phyloP scores from a whole-genome alignment of 768 basidiomycete genomes.

The Strobilomyces confusus region DNA sequence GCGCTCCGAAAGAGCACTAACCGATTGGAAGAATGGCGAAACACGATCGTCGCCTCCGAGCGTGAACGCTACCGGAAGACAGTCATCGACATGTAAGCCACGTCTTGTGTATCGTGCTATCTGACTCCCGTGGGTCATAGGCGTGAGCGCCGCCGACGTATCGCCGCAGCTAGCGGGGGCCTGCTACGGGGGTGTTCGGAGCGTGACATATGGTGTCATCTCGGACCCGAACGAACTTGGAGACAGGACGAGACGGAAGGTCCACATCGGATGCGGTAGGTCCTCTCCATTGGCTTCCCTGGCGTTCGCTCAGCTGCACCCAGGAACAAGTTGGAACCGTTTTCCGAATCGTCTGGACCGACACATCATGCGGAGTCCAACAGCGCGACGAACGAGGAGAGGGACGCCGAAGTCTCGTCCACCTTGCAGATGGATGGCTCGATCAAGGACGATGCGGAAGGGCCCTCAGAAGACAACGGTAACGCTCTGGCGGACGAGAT shows the following conservation, averaged over 20 bases:
- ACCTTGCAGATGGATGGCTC: slow-evolving; percentile 31
- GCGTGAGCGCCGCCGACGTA: slow-evolving; percentile 72
- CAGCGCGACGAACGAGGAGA: slow-evolving; percentile 38
- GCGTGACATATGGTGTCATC: slow-evolving; percentile 76
- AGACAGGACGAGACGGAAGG: slow-evolving; percentile 90
- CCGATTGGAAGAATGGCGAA: slow-evolving; percentile 70
- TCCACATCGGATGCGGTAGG: slow-evolving; percentile 78
- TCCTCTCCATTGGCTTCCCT: neutral
- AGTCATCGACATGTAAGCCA: slow-evolving; percentile 63
- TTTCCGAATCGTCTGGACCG: slow-evolving; percentile 40
- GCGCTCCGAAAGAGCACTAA: slow-evolving; percentile 58
- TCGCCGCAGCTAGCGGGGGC: slow-evolving; percentile 58
- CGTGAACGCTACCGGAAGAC: slow-evolving; percentile 68
- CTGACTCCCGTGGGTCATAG: slow-evolving; percentile 35
- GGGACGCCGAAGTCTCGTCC: slow-evolving; percentile 42
- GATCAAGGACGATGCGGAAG: slow-evolving; percentile 15
- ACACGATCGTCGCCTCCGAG: slow-evolving; percentile 64
- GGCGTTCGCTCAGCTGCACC: slow-evolving; percentile 1
- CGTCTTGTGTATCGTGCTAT: neutral
- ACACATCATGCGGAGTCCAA: slow-evolving; percentile 19
- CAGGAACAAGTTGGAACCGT: slow-evolving; percentile 77
- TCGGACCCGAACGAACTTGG: slow-evolving; percentile 54
- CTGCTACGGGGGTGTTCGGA: slow-evolving; percentile 62
- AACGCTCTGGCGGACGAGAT: slow-evolving; percentile 70
- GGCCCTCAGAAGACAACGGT: slow-evolving; percentile 14